Conservation (phyloP, 148 eudicot species). For the Rhododendron simsii region DNA sequence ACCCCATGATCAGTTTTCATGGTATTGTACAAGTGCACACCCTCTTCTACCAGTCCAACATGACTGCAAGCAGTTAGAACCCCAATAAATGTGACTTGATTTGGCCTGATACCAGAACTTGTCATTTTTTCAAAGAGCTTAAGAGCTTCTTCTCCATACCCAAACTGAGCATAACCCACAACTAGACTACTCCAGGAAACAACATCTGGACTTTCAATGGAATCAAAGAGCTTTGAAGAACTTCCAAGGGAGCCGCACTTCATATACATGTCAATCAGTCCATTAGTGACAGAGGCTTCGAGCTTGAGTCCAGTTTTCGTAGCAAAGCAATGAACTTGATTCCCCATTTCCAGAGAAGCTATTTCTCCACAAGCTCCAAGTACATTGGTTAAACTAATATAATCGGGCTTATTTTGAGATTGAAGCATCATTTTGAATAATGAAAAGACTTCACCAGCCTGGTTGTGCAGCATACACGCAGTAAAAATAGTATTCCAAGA, state of each 20-base stretch:
- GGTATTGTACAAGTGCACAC: constrained; percentile 22
- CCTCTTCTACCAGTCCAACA: constrained; percentile 39
- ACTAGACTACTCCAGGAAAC: constrained; percentile 42
- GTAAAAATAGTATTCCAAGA: constrained; percentile 42
- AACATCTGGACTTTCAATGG: constrained; percentile 32
- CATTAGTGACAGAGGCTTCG: constrained; percentile 25
- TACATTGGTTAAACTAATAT: constrained; percentile 19
- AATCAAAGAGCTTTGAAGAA: constrained; percentile 29
- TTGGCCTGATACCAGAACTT: constrained; percentile 24
- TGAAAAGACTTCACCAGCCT: constrained; percentile 21
- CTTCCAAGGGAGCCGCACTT: constrained; percentile 34
- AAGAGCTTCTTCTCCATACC: constrained; percentile 40
- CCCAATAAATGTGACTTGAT: constrained; percentile 36
- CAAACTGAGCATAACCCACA: constrained; percentile 41
- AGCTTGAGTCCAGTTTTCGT: constrained; percentile 24
- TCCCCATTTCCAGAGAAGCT: constrained; percentile 39
- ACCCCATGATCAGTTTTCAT: constrained; percentile 33
- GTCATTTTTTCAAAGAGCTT: constrained; percentile 28
- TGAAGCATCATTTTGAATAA: constrained; percentile 30
- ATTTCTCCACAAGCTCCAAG: constrained; percentile 32
- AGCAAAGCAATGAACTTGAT: constrained; percentile 27
- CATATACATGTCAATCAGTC: constrained; percentile 36
- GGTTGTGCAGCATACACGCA: constrained; percentile 26
- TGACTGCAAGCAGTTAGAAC: constrained; percentile 43
- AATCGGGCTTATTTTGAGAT: constrained; percentile 25